Percentiles rank a stretch among this genome's conserved stretches.
Conservation (phyloP, 345 rosid species). For the Acer negundo region DNA sequence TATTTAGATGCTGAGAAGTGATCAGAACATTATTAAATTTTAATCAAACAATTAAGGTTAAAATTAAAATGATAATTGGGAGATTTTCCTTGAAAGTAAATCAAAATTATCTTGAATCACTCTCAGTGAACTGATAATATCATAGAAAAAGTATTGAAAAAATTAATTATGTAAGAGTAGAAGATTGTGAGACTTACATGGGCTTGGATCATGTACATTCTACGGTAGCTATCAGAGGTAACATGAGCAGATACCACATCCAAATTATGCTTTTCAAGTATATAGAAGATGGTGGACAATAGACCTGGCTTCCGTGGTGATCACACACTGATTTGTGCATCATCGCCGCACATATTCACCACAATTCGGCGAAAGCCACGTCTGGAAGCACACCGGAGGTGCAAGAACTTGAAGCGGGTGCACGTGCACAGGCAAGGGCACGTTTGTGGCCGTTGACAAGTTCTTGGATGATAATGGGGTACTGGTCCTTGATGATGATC, state of each 20-base stretch:
- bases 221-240: constrained; percentile 35
- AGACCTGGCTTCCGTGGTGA: constrained; percentile 40
- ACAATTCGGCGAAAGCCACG: constrained; percentile 62
- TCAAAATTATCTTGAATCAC: no score
- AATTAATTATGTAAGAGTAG: neutral
- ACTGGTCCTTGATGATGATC: constrained; percentile 28
- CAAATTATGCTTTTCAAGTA: constrained; percentile 51
- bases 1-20: neutral
- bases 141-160: neutral
- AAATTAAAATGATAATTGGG: no score
- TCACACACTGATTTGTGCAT: constrained; percentile 54
- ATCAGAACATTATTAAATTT: no score
- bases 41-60: no score
- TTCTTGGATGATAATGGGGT: constrained; percentile 2
- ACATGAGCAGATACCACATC: constrained; percentile 52
- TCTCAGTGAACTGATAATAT: neutral
- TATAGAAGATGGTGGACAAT: constrained; percentile 38
- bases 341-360: constrained; percentile 46
- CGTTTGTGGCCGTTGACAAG: constrained; percentile 10
- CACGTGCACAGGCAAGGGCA: neutral
- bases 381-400: constrained; percentile 36
- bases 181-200: constrained; percentile 24
- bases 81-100: no score
- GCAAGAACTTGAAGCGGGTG: constrained; percentile 11
- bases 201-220: constrained; percentile 40